Percentiles rank a stretch among this genome's conserved stretches.
These are phyloP conservation scores for Botrytis byssoidea DNA, from an alignment of 2,329 filamentous ascomycete genomes.

Conservation along the genomic window DNA sequence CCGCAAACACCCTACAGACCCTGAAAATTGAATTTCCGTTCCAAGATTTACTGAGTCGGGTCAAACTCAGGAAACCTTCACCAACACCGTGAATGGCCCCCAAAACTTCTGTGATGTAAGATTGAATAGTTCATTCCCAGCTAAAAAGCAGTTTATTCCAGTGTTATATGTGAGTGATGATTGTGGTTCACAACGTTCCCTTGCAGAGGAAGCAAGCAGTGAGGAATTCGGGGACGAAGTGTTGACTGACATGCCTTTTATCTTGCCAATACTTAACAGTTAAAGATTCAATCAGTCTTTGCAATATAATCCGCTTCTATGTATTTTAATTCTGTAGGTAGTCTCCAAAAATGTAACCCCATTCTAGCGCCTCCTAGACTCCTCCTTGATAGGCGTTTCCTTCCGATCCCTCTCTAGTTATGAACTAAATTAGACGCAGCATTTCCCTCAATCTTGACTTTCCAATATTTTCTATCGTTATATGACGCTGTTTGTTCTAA, in stretches of 20 bases:
- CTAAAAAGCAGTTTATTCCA: background rate
- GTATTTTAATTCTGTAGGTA: rapidly evolving
- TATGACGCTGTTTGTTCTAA: background rate
- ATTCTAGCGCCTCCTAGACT: background rate
- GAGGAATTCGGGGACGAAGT: too few relatives aligned
- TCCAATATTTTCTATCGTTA: too few relatives aligned
- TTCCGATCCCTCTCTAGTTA: background rate
- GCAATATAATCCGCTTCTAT: background rate
- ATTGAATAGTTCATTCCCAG: background rate
- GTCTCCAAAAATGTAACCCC: rapidly evolving
- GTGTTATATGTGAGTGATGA: background rate
- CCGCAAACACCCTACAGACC: background rate
- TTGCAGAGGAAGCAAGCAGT: too few relatives aligned
- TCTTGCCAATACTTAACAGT: background rate
- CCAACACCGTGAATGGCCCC: background rate
- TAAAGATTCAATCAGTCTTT: rapidly evolving
- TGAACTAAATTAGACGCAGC: too few relatives aligned
- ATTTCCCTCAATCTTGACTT: too few relatives aligned
- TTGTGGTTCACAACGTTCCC: too few relatives aligned
- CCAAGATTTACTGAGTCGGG: background rate
- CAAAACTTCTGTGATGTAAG: background rate
- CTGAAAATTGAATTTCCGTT: background rate
- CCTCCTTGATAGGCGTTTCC: too few relatives aligned
- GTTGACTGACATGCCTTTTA: background rate
- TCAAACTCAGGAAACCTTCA: background rate